Evolutionary conservation across 306 rosid species (phyloP), one percentile per base, ranked within the genome.

Genomic region (Acacia crassicarpa): DNA sequence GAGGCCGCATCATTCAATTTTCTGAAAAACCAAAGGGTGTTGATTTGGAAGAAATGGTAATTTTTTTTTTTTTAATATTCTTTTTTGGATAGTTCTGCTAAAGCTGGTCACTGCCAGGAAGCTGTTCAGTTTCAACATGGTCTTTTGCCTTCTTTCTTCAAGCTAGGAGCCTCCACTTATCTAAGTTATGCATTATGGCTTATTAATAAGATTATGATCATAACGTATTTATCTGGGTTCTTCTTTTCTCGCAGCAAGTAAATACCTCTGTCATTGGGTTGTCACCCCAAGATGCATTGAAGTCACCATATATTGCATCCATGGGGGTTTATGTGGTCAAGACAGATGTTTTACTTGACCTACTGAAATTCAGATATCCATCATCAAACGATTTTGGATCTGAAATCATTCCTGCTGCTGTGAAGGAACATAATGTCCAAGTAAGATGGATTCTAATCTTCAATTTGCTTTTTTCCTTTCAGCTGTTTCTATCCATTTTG

Each of bases 321-420:
- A 95, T 93, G 97, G 98, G 98, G 78, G 95, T 95, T 67, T 95
- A 95, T 81, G 91, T 89, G 74, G 93, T 95, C 89, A 95, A 90
- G 88, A 88, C 84, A 6, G 93, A 91, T 9, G 69, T 89, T 85
- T 87, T 95, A 85, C 91, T 93, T 41, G 85, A 95, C 78, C 95
- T 95, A 75, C 83, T 95, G 61, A 87, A 78, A 84, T 88, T 89
- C 88, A 89, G 89, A 75, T 93, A 88, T 86, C 98, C 98, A 48
- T 86, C 91, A 23, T 77, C 97, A 38, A 95, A 95, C 33, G 98
- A 95, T 87, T 95, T 95, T 2, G 98, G 98, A 78, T 95, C 97
- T 67, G 97, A 95, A 89, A 90, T 95, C 84, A 95, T 95, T 82
- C 98, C 98, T 32, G 90, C 97, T 43, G 94, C 97, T 80, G 85